Conservation (phyloP, 345 rosid genomes). For the Citrus inodora region DNA sequence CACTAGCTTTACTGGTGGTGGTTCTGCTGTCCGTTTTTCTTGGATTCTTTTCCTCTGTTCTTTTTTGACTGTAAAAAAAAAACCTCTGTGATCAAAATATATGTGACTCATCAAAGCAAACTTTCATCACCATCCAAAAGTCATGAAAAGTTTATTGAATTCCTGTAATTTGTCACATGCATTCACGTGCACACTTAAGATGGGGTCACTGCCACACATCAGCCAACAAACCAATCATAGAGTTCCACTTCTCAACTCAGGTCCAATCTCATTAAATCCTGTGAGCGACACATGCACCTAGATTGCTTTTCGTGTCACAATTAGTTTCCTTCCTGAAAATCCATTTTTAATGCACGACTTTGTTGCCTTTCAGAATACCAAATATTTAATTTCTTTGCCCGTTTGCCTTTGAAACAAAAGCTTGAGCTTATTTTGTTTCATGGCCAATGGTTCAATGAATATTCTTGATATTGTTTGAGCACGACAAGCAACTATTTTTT, state of each 20-base stretch:
- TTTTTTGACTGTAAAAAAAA: neutral
- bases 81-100: no score
- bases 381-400: neutral
- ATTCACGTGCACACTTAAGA: neutral
- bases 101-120: neutral
- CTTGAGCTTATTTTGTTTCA: neutral
- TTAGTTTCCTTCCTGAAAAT: neutral
- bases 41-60: neutral
- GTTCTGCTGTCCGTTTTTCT: neutral
- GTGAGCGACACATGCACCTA: neutral
- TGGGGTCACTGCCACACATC: neutral
- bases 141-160: neutral
- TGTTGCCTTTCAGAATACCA: neutral
- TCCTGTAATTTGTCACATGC: neutral
- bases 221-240: neutral
- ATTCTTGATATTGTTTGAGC: neutral
- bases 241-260: neutral
- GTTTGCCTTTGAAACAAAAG: neutral
- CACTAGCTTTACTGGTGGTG: neutral
- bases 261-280: neutral
- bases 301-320: neutral
- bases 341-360: neutral
- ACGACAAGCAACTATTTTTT: neutral
- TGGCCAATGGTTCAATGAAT: neutral
- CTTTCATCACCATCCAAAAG: neutral